phyloP scores from a whole-genome alignment of 257 asterid species.

The Leonotis leonurus region DNA sequence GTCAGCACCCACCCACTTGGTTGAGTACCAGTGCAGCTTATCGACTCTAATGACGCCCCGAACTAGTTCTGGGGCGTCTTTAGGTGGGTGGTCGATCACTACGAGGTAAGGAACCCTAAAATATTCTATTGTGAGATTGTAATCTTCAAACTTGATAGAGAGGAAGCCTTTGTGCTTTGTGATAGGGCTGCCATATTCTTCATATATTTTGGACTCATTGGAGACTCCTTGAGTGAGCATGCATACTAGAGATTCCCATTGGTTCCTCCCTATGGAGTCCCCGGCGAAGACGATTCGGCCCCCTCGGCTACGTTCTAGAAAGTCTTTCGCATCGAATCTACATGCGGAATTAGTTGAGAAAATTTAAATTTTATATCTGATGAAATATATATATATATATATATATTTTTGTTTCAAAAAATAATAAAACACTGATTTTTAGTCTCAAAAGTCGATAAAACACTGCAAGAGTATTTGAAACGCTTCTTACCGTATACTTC shows the following conservation, averaged over 20 bases:
- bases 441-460: too few relatives aligned
- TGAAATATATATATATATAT: too few relatives aligned
- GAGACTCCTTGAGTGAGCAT: conserved; percentile 70
- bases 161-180: conserved; percentile 82
- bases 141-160: conserved; percentile 63
- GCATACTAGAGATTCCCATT: conserved; percentile 93
- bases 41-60: conserved; percentile 63
- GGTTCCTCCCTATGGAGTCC: conserved; percentile 91
- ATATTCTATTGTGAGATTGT: conserved; percentile 73
- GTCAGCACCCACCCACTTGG: conserved; percentile 68
- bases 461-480: too few relatives aligned
- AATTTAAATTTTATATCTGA: background rate
- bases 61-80: conserved; percentile 43
- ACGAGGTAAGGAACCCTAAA: conserved; percentile 85
- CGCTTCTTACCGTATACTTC: too few relatives aligned
- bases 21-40: conserved; percentile 63
- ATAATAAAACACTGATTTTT: too few relatives aligned
- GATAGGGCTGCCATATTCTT: conserved; percentile 70
- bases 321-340: conserved; percentile 55
- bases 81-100: conserved; percentile 42
- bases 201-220: conserved; percentile 48
- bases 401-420: too few relatives aligned
- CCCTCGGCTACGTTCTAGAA: conserved; percentile 44
- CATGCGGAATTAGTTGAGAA: background rate
- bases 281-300: conserved; percentile 80